Evolutionary conservation across 1,284 basidiomycete genomes (phyloP), one percentile per base, ranked within the genome.

Genomic region (Fomitopsis schrenkii): DNA sequence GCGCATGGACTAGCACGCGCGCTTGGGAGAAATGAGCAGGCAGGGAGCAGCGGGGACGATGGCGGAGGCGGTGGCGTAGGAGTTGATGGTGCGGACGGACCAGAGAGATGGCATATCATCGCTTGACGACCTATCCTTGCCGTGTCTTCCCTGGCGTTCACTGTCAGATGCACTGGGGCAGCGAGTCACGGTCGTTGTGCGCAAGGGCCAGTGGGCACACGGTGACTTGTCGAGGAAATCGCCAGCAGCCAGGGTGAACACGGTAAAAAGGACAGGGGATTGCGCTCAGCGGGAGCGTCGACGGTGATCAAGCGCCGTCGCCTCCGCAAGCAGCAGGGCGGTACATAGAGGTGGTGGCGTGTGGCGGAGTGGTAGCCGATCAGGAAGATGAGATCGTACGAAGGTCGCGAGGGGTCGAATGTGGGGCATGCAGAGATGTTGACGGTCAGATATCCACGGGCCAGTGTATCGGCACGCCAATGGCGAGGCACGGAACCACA

Each of bases 401-500:
- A 36, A 40, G 57, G 57, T 55, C 28, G 53, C 45, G 38, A 52
- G 61, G 9, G 60, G 59, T 65, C 63, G 58, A 66, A 63, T 45
- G n/a, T 26, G 36, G 60, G 57, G 58, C 60, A 56, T 54, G 52
- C 59, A 60, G 59, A 59, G 66, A 68, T 63, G 63, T 38, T 57
- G 56, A 50, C 59, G 50, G 44, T 35, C 35, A 60, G 61, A 64
- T 19, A 68, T 75, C 60, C 62, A 63, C 58, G 80, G 81, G 86
- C 87, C 86, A 71, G 78, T 87, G 88, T 88, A 72, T 89, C 75
- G 87, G 87, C 82, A 78, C 76, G 81, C 77, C 72, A 57, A 61
- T 63, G 63, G 67, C 83, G 82, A 86, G 81, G 80, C 80, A 86
- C 85, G 84, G 77, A 83, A 86, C 85, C 86, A 82, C 88, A 89